phyloP scores from a whole-genome alignment of 2,329 filamentous ascomycete species.

The Aspergillus floridensis region DNA sequence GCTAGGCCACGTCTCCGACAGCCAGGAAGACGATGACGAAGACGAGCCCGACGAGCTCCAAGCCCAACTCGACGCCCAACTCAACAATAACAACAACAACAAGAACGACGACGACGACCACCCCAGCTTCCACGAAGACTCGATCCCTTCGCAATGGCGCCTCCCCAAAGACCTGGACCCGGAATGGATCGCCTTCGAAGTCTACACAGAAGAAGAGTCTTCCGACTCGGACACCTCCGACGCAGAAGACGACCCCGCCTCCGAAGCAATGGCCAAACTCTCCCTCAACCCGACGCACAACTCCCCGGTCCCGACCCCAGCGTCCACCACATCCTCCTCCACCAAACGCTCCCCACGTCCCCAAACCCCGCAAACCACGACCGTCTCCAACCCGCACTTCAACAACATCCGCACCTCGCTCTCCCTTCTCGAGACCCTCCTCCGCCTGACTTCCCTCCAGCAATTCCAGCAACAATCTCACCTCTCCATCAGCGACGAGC shows the following conservation, averaged over 20 bases:
- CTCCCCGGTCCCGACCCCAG: conserved; percentile 29
- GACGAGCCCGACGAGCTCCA: conserved; percentile 43
- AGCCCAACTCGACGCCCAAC: conserved; percentile 39
- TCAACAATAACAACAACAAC: conserved; percentile 22
- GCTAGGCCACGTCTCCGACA: conserved; percentile 26
- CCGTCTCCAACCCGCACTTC: conserved; percentile 49
- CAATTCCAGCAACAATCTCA: conserved; percentile 90
- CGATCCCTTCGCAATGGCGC: conserved; percentile 50
- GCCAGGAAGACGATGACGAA: conserved; percentile 29
- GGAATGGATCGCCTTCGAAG: conserved; percentile 89
- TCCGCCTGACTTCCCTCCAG: conserved; percentile 81
- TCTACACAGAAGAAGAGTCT: conserved; percentile 65
- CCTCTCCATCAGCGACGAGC: conserved; percentile 83
- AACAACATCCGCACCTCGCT: conserved; percentile 62
- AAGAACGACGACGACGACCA: neutral
- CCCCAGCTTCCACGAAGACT: conserved; percentile 28
- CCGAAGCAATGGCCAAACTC: conserved; percentile 49
- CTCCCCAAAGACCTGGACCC: conserved; percentile 75
- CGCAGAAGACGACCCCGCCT: conserved; percentile 29
- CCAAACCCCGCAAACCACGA: conserved; percentile 20
- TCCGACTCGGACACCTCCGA: conserved; percentile 53
- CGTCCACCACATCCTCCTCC: conserved; percentile 3
- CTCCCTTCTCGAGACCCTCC: conserved; percentile 83
- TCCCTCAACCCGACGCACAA: conserved; percentile 34
- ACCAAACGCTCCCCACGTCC: conserved; percentile 28